phyloP scores from a whole-genome alignment of 108 stramenopile genomes.

The Nitzschia sp. region DNA sequence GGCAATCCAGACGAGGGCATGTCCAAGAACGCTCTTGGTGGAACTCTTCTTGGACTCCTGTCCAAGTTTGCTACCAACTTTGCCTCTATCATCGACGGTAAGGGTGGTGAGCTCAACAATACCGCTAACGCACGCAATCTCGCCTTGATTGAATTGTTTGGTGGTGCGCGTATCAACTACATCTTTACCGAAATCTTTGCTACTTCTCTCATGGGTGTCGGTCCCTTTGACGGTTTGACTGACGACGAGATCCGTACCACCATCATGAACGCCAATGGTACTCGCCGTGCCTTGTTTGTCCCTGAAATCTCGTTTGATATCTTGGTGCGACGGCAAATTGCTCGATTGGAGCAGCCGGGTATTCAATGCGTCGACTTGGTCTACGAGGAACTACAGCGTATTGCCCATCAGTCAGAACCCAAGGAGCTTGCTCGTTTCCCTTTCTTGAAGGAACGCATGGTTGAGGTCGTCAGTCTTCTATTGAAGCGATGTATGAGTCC shows the following conservation, averaged over 20 bases:
- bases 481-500: constrained; percentile 78
- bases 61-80: constrained; percentile 93
- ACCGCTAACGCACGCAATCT: constrained; percentile 29
- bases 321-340: constrained; percentile 91
- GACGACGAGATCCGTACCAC: constrained; percentile 98
- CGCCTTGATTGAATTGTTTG: constrained; percentile 88
- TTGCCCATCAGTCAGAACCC: constrained; percentile 87
- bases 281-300: constrained; percentile 93
- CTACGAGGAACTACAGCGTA: constrained; percentile 94
- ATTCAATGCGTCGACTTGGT: constrained; percentile 95
- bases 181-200: constrained; percentile 96
- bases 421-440: constrained; percentile 92
- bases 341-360: constrained; percentile 92
- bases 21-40: constrained; percentile 61
- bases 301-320: constrained; percentile 97
- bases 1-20: constrained; percentile 57
- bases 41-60: constrained; percentile 82
- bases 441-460: constrained; percentile 85
- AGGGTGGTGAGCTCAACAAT: constrained; percentile 50
- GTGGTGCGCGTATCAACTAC: constrained; percentile 95
- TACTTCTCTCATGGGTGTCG: constrained; percentile 79
- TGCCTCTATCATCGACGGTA: constrained; percentile 87
- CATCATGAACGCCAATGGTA: constrained; percentile 95
- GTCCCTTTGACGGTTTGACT: constrained; percentile 92
- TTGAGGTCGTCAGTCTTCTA: constrained; percentile 81